Conservation (phyloP, 306 rosid genomes). For the Inga oerstediana region DNA sequence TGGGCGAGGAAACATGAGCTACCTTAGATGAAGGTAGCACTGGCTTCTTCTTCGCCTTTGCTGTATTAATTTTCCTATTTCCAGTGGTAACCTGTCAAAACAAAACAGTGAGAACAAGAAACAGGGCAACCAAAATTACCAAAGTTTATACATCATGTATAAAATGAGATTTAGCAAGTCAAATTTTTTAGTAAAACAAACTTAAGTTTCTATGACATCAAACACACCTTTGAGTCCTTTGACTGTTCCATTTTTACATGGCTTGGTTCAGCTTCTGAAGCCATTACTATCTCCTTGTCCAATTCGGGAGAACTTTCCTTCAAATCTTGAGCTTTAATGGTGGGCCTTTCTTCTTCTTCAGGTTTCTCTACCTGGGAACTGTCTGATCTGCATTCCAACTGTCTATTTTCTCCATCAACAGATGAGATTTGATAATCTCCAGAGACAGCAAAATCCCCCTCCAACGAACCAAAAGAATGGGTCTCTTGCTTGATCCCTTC, state of each 20-base stretch:
- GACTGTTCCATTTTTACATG: conserved; percentile 34
- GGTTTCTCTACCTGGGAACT: conserved; percentile 41
- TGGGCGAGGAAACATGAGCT: conserved; percentile 50
- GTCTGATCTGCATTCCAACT: conserved; percentile 30
- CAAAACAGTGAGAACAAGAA: conserved; percentile 23
- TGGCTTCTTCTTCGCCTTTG: conserved; percentile 56
- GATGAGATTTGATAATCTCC: conserved; percentile 38
- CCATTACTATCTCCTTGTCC: conserved; percentile 36
- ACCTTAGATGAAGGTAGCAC: conserved; percentile 44
- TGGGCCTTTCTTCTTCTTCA: conserved; percentile 45
- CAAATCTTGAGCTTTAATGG: conserved; percentile 33
- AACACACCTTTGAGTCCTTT: conserved; percentile 52
- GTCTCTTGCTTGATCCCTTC: conserved; percentile 40
- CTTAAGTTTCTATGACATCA: not conserved
- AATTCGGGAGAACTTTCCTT: conserved; percentile 37
- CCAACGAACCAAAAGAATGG: conserved; percentile 31
- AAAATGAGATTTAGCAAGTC: not conserved
- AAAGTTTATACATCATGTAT: not conserved
- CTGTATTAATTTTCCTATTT: conserved; percentile 44
- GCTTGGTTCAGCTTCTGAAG: conserved; percentile 45
- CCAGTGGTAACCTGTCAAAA: conserved; percentile 48
- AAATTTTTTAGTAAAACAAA: not conserved
- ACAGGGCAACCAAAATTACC: conserved; percentile 16
- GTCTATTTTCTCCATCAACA: conserved; percentile 44
- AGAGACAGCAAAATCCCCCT: conserved; percentile 38